Percentiles rank a stretch among this genome's conserved stretches.
These are phyloP conservation scores for Salmacisia buchloeana DNA, from an alignment of 1,284 basidiomycete genomes.

Conservation along the genomic window DNA sequence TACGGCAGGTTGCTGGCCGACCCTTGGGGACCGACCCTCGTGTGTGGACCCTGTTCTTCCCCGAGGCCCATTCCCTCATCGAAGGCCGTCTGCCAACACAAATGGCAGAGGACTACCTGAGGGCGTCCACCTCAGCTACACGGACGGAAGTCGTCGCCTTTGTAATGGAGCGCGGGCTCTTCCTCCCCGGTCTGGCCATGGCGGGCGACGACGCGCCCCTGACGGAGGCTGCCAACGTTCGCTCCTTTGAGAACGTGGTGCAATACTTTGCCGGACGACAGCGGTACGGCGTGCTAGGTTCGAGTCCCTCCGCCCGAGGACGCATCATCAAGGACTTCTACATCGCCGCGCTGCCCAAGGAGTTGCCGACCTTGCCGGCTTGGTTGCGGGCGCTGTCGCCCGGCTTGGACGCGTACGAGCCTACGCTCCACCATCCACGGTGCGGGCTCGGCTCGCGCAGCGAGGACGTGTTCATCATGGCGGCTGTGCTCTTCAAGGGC, in stretches of 20 bases:
- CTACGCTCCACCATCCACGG: neutral
- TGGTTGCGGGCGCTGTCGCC: slow-evolving; percentile 38
- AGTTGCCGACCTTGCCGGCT: slow-evolving; percentile 30
- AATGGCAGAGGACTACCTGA: slow-evolving; percentile 40
- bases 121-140: slow-evolving; percentile 32
- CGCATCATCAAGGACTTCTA: slow-evolving; percentile 48
- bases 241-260: slow-evolving; percentile 22
- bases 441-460: slow-evolving; percentile 11
- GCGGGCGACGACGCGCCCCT: slow-evolving; percentile 12
- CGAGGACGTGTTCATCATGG: slow-evolving; percentile 34
- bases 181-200: slow-evolving; percentile 2
- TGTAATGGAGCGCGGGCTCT: slow-evolving; percentile 27
- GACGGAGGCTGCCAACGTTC: slow-evolving; percentile 9
- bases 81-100: slow-evolving; percentile 43
- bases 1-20: slow-evolving; percentile 37
- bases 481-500: slow-evolving; percentile 34
- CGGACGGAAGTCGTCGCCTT: slow-evolving; percentile 41
- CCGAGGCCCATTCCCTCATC: slow-evolving; percentile 26
- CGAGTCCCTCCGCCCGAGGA: slow-evolving; percentile 21
- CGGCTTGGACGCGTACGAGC: slow-evolving; percentile 19
- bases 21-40: slow-evolving; percentile 8
- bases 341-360: slow-evolving; percentile 32
- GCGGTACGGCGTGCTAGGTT: slow-evolving; percentile 39
- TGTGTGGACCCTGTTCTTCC: slow-evolving; percentile 25
- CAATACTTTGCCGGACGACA: slow-evolving; percentile 22